Percentiles rank a stretch among this genome's conserved stretches.
phyloP scores from a whole-genome alignment of 192 early-diverging fungal genomes.

The Nowakowskiella sp. region DNA sequence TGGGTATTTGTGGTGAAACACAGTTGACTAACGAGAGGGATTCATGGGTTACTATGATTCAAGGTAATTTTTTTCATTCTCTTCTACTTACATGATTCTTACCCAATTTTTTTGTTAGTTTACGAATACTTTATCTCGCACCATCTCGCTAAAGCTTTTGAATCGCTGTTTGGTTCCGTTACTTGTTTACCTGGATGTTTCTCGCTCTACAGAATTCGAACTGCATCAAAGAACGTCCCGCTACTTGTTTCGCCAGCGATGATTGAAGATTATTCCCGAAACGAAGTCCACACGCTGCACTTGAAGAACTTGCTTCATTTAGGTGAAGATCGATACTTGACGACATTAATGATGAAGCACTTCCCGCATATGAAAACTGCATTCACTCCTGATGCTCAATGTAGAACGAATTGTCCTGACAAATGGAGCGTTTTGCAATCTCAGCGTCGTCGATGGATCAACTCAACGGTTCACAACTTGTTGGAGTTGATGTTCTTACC shows the following conservation, averaged over 20 bases:
- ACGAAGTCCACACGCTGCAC: conserved; percentile 90
- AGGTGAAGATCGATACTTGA: conserved; percentile 96
- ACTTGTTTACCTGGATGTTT: conserved; percentile 50
- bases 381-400: conserved; percentile 85
- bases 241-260: conserved; percentile 73
- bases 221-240: conserved; percentile 46
- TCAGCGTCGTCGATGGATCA: conserved; percentile 97
- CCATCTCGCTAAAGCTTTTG: conserved; percentile 55
- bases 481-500: conserved; percentile 77
- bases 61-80: background rate
- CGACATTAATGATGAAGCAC: conserved; percentile 94
- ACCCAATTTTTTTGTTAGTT: background rate
- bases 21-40: conserved; percentile 16
- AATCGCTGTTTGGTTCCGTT: conserved; percentile 55
- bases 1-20: conserved; percentile 44
- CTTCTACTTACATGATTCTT: background rate
- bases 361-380: conserved; percentile 92
- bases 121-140: conserved; percentile 44
- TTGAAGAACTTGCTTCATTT: conserved; percentile 93
- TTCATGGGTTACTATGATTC: conserved; percentile 19
- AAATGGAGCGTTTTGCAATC: conserved; percentile 82
- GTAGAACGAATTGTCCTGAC: conserved; percentile 86
- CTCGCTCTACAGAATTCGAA: conserved; percentile 26
- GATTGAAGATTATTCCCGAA: conserved; percentile 81
- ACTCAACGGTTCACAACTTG: conserved; percentile 95